These are phyloP conservation scores for Irpex rosettiformis DNA, from an alignment of 1,284 basidiomycete species.

Conservation along the genomic window DNA sequence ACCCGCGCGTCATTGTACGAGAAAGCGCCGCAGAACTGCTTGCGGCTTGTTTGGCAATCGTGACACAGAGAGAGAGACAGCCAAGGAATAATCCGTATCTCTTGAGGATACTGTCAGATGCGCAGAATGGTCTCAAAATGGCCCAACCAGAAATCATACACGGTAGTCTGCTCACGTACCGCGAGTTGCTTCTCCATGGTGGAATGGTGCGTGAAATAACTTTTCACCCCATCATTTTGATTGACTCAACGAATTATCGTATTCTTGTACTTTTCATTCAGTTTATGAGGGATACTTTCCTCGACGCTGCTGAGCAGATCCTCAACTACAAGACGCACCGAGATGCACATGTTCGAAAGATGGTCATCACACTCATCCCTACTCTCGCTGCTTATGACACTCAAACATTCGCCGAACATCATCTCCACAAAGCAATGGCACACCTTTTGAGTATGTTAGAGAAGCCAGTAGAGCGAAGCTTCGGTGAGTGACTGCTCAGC, in stretches of 20 bases:
- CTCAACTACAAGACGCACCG: slow-evolving; percentile 86
- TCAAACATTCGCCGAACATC: slow-evolving; percentile 85
- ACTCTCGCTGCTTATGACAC: slow-evolving; percentile 94
- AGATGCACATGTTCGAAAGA: slow-evolving; percentile 84
- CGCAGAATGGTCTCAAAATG: slow-evolving; percentile 82
- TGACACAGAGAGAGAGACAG: slow-evolving; percentile 70
- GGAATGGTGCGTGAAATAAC: slow-evolving; percentile 72
- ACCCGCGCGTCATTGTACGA: slow-evolving; percentile 80
- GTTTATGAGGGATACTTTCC: slow-evolving; percentile 93
- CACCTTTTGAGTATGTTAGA: slow-evolving; percentile 87
- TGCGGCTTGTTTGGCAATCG: slow-evolving; percentile 85
- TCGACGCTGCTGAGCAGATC: slow-evolving; percentile 89
- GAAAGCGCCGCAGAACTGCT: slow-evolving; percentile 91
- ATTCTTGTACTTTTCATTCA: slow-evolving; percentile 26
- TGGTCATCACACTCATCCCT: slow-evolving; percentile 92
- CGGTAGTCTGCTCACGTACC: slow-evolving; percentile 90
- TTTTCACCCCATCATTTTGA: neutral
- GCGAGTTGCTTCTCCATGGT: slow-evolving; percentile 89
- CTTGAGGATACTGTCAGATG: slow-evolving; percentile 83
- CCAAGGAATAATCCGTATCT: slow-evolving; percentile 61
- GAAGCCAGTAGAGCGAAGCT: slow-evolving; percentile 86
- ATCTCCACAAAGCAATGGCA: slow-evolving; percentile 89
- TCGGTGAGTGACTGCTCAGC: slow-evolving; percentile 48
- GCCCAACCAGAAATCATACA: slow-evolving; percentile 86
- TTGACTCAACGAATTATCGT: neutral